A percentile compares a stretch with the other conserved stretches of the same genome.
phyloP scores from a whole-genome alignment of 1,284 basidiomycete species.

The Trichosporon coremiiforme region DNA sequence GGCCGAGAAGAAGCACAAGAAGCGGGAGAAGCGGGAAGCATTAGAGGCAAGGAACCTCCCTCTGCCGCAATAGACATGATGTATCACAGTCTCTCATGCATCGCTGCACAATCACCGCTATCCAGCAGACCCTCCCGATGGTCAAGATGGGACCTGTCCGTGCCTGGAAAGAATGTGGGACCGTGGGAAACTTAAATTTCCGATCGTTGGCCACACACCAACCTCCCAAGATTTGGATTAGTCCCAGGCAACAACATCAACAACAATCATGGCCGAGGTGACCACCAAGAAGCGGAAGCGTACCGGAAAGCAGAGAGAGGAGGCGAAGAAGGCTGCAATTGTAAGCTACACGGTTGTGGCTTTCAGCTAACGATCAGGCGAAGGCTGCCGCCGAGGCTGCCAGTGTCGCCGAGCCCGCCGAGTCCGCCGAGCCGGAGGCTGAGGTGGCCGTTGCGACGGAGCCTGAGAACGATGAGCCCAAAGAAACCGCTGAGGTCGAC shows the following conservation, averaged over 20 bases:
- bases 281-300: slow-evolving; percentile 52
- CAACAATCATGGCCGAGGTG: slow-evolving; percentile 22
- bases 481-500: background rate
- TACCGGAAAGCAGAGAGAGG: slow-evolving; percentile 53
- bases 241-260: background rate
- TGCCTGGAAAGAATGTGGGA: background rate
- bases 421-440: background rate
- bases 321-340: slow-evolving; percentile 48
- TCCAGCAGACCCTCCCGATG: too few species aligned
- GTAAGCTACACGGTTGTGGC: slow-evolving; percentile 22
- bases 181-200: slow-evolving; percentile 33
- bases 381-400: slow-evolving; percentile 21
- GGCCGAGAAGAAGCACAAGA: background rate
- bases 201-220: background rate
- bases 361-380: slow-evolving; percentile 25
- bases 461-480: slow-evolving; percentile 27
- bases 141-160: too few species aligned
- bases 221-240: background rate
- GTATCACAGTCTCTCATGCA: too few species aligned
- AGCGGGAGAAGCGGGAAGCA: background rate
- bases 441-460: background rate
- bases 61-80: slow-evolving; percentile 5
- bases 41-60: slow-evolving; percentile 20
- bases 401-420: background rate
- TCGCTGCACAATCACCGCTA: too few species aligned